Conservation (phyloP, 2,329 filamentous ascomycete genomes). For the Parafenestella ontariensis region DNA sequence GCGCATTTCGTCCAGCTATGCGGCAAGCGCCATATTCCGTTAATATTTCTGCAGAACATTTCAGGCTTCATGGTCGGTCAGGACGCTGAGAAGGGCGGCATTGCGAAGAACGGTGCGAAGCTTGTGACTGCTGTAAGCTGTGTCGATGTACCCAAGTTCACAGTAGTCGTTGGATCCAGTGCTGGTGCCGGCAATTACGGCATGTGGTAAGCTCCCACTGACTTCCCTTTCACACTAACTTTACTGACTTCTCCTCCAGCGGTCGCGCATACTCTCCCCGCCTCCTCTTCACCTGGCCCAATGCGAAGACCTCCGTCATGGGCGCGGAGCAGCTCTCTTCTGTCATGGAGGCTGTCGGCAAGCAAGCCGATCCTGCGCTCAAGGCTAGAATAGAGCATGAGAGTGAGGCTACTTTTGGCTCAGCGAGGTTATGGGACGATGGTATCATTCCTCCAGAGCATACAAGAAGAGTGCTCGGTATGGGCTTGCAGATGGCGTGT, state of each 20-base stretch:
- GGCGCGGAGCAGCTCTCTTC: conserved; percentile 87
- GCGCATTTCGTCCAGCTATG: conserved; percentile 98
- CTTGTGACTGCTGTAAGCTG: conserved; percentile 94
- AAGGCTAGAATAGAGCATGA: conserved; percentile 87
- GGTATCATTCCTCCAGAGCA: conserved; percentile 59
- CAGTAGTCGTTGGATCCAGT: conserved; percentile 90
- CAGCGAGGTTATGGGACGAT: conserved; percentile 83
- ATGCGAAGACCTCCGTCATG: conserved; percentile 96
- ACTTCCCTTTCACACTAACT: not conserved
- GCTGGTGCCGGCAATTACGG: conserved; percentile 97
- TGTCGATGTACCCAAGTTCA: conserved; percentile 94
- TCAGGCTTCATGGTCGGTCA: conserved; percentile 97
- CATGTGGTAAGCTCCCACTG: conserved; percentile 73
- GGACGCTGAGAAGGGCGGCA: conserved; percentile 90
- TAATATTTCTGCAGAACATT: conserved; percentile 96
- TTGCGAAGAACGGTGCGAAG: conserved; percentile 97
- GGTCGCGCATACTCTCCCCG: conserved; percentile 90
- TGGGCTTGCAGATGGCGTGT: conserved; percentile 57
- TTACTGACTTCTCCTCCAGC: conserved; percentile 49
- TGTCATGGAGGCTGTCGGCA: conserved; percentile 95
- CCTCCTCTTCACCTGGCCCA: conserved; percentile 97
- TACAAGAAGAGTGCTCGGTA: conserved; percentile 57
- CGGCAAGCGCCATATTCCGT: conserved; percentile 83
- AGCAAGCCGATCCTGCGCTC: conserved; percentile 78
- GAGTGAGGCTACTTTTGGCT: conserved; percentile 87